Percentiles rank a stretch among this genome's conserved stretches.
These are phyloP conservation scores for Penicillium sp. DNA, from an alignment of 2,329 filamentous ascomycete species.

Conservation along the genomic window DNA sequence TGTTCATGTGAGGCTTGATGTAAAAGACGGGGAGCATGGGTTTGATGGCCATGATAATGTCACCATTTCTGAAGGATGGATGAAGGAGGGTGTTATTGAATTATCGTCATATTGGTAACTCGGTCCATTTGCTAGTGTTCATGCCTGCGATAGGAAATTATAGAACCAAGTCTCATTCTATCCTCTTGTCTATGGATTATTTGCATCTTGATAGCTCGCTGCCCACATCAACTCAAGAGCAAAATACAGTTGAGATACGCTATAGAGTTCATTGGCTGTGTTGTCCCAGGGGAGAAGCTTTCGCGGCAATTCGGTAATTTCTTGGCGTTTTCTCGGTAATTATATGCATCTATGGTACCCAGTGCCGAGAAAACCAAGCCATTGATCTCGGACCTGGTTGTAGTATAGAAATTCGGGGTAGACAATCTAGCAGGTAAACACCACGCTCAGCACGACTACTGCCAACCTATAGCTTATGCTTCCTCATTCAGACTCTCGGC, in stretches of 20 bases:
- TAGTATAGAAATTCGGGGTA: neutral
- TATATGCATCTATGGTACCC: neutral
- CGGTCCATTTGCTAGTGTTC: neutral
- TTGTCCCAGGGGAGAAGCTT: neutral
- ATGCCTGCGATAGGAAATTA: neutral
- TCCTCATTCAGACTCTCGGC: neutral
- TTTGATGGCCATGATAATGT: neutral
- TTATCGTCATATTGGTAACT: neutral
- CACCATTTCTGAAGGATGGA: conserved; percentile 1
- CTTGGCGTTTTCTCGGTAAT: neutral
- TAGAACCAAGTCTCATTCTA: neutral
- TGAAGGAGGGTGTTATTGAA: conserved; percentile 1
- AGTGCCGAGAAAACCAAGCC: neutral
- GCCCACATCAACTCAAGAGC: neutral
- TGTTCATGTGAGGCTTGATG: conserved; percentile 2
- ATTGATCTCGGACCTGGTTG: neutral
- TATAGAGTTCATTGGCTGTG: neutral
- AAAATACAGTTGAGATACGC: neutral
- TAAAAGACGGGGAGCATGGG: conserved; percentile 1
- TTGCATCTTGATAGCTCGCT: neutral
- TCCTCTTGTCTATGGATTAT: neutral
- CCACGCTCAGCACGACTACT: neutral
- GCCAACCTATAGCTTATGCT: neutral
- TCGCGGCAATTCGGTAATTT: neutral
- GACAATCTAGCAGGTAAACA: neutral